phyloP scores from a whole-genome alignment of 2,329 filamentous ascomycete species.

The Fusarium lateritium region DNA sequence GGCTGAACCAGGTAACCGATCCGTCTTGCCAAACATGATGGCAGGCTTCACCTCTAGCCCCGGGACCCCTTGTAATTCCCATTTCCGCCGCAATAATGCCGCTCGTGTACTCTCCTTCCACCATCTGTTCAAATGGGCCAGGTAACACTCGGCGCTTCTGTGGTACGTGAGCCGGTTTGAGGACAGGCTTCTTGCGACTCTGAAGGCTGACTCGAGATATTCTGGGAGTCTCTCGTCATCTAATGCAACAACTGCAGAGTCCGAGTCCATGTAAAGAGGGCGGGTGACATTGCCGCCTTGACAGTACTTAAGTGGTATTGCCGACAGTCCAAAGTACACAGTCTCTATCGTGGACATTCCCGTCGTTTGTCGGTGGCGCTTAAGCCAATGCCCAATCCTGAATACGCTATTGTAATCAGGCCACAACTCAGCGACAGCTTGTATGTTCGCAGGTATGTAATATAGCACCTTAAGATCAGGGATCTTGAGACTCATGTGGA shows the following conservation, averaged over 20 bases:
- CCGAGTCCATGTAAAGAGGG: constrained; percentile 3
- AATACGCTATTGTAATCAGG: no score
- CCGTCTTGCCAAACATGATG: constrained; percentile 13
- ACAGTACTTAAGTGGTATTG: not conserved
- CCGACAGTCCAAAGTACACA: not conserved
- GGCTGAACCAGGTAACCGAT: no score
- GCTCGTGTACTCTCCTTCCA: not conserved
- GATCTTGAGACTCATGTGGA: not conserved
- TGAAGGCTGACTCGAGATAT: constrained; percentile 6
- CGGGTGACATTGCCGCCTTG: not conserved
- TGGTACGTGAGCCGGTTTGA: not conserved
- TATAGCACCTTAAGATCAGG: not conserved
- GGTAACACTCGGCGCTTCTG: not conserved
- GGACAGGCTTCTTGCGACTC: not conserved
- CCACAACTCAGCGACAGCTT: not conserved
- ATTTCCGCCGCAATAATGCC: not conserved
- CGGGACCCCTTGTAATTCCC: not conserved
- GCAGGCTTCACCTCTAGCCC: not conserved
- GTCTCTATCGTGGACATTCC: not conserved
- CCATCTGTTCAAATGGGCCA: not conserved
- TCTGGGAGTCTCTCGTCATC: constrained; percentile 13
- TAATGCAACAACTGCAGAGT: not conserved
- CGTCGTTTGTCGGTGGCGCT: no score
- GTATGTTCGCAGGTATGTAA: not conserved
- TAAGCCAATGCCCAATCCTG: no score